Percentiles rank a stretch among this genome's conserved stretches.
Evolutionary conservation across 139 green algal species (phyloP).

Genomic region (Chlorokybus atmophyticus): DNA sequence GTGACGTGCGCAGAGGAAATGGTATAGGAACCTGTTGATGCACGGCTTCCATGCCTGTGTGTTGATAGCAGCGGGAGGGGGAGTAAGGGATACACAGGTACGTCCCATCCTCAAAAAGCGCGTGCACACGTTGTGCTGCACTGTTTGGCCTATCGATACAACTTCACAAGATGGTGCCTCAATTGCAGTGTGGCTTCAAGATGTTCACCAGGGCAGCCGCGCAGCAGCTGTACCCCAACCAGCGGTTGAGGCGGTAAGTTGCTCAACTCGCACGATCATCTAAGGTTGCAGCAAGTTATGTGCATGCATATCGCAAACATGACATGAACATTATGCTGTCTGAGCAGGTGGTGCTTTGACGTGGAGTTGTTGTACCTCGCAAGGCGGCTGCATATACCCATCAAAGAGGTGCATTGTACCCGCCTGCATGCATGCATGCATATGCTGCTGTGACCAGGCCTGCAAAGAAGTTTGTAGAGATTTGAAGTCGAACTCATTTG

Average conservation of each 20-base stretch:
- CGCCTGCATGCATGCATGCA: slow-evolving; percentile 12
- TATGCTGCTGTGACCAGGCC: not conserved
- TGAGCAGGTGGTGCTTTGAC: slow-evolving; percentile 90
- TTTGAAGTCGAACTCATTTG: slow-evolving; percentile 19
- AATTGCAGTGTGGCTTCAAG: slow-evolving; percentile 58
- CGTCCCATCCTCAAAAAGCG: not conserved
- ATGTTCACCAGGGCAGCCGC: slow-evolving; percentile 73
- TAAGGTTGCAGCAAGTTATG: not conserved
- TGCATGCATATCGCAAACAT: not conserved
- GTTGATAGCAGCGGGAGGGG: slow-evolving; percentile 7
- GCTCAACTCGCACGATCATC: not conserved
- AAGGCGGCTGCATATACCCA: slow-evolving; percentile 46
- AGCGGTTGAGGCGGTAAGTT: slow-evolving; percentile 49
- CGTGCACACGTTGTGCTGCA: not conserved
- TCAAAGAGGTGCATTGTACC: too few species aligned
- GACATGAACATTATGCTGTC: not conserved
- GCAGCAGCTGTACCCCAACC: slow-evolving; percentile 61
- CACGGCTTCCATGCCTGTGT: slow-evolving; percentile 18
- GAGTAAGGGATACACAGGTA: slow-evolving; percentile 23
- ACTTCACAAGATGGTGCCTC: too few species aligned
- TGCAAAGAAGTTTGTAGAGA: not conserved
- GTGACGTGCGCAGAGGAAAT: slow-evolving; percentile 11
- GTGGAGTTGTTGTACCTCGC: slow-evolving; percentile 86
- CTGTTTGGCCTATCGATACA: slow-evolving; percentile 3
- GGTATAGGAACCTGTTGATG: slow-evolving; percentile 23